These are phyloP conservation scores for Tuber borchii DNA, from an alignment of 495 filamentous ascomycete species.

Conservation along the genomic window DNA sequence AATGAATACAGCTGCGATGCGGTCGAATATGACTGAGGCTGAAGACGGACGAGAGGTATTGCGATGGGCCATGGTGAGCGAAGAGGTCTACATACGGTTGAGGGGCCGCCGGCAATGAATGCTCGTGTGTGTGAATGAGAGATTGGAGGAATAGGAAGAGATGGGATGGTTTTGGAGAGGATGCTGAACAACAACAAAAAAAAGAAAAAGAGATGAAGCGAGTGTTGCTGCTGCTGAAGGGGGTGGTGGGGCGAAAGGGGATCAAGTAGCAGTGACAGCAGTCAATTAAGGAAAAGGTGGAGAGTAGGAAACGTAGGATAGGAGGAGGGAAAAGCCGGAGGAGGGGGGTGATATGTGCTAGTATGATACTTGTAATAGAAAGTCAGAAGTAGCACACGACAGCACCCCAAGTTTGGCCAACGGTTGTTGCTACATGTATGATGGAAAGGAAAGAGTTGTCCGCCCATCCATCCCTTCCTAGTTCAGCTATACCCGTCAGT, in stretches of 20 bases:
- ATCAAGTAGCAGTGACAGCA: background rate
- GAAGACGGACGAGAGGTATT: conserved; percentile 20
- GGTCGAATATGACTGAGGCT: conserved; percentile 18
- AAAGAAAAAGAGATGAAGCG: background rate
- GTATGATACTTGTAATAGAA: background rate
- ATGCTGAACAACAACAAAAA: background rate
- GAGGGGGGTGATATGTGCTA: background rate
- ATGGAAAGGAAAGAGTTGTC: background rate
- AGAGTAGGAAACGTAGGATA: background rate
- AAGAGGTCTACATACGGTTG: conserved; percentile 1
- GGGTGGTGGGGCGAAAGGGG: background rate
- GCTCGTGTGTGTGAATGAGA: background rate
- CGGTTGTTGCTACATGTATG: background rate
- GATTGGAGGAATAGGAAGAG: background rate
- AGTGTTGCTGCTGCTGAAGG: background rate
- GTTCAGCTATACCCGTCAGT: background rate
- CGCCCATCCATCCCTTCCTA: background rate
- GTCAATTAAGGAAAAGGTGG: background rate
- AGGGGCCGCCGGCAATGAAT: background rate
- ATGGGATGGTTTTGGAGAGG: background rate
- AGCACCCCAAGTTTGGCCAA: background rate
- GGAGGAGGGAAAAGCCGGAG: background rate
- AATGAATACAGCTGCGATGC: conserved; percentile 29
- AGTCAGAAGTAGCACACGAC: background rate
- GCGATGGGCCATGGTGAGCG: conserved; percentile 21